Evolutionary conservation across 306 rosid species (phyloP).

Genomic region (Prunus mongolica): DNA sequence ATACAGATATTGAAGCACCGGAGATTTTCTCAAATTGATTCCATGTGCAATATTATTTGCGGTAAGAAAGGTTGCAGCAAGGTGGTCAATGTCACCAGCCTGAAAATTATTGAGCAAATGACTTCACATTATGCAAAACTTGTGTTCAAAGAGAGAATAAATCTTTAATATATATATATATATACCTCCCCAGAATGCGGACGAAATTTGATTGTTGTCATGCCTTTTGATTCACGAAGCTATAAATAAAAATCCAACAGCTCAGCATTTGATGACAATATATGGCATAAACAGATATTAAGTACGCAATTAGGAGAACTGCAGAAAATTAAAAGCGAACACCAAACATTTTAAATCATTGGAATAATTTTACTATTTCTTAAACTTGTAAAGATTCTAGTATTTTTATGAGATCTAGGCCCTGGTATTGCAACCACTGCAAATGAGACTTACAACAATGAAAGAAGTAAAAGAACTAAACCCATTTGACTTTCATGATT

Average conservation of each 20-base stretch:
- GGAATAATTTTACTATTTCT: no score
- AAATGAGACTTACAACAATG: background rate
- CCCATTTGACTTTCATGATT: background rate
- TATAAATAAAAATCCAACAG: slow-evolving; percentile 36
- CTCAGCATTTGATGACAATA: slow-evolving; percentile 20
- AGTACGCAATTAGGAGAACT: background rate
- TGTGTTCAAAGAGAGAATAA: slow-evolving; percentile 11
- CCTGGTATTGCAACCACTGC: background rate
- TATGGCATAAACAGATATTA: background rate
- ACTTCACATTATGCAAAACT: background rate
- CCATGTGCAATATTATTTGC: slow-evolving; percentile 90
- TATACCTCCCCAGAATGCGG: slow-evolving; percentile 98
- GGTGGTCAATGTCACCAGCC: slow-evolving; percentile 99
- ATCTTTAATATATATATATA: slow-evolving; percentile 11
- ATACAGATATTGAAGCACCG: slow-evolving; percentile 86
- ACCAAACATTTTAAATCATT: background rate
- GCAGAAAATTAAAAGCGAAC: background rate
- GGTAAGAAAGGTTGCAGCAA: slow-evolving; percentile 90
- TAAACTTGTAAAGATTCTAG: no score
- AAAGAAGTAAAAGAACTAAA: background rate
- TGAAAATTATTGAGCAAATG: slow-evolving; percentile 37
- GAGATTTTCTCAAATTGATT: slow-evolving; percentile 93
- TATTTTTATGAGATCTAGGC: background rate
- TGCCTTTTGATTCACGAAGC: slow-evolving; percentile 98
- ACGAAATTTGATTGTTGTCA: slow-evolving; percentile 95